These are phyloP conservation scores for Paecilomyces sp. DNA, from an alignment of 2,329 filamentous ascomycete genomes.

Conservation along the genomic window DNA sequence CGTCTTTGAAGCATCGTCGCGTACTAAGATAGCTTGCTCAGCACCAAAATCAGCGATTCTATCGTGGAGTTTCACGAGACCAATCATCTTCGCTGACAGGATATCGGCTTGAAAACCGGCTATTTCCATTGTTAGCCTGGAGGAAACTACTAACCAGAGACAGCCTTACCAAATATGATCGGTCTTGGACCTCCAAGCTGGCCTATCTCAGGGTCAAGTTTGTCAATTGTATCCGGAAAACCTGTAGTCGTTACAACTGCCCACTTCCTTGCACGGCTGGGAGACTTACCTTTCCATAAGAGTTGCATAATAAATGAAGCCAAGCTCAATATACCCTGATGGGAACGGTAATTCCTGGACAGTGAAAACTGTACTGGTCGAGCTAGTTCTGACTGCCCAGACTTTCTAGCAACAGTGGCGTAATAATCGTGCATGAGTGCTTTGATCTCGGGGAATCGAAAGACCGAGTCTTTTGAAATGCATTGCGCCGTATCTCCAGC, in stretches of 20 bases:
- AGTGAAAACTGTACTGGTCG: slow-evolving; percentile 19
- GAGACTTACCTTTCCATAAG: slow-evolving; percentile 16
- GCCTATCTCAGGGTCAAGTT: slow-evolving; percentile 21
- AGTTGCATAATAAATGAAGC: slow-evolving; percentile 23
- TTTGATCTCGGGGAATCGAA: slow-evolving; percentile 25
- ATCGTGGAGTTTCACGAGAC: slow-evolving; percentile 12
- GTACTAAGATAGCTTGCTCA: slow-evolving; percentile 27
- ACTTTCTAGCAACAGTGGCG: slow-evolving; percentile 4
- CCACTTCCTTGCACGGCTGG: too few species aligned
- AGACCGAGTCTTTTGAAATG: slow-evolving; percentile 27
- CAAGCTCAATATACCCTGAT: slow-evolving; percentile 25
- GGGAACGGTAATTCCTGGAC: slow-evolving; percentile 24
- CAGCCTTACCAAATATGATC: slow-evolving; percentile 11
- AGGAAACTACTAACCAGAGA: slow-evolving; percentile 2
- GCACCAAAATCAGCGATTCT: slow-evolving; percentile 20
- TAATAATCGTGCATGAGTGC: slow-evolving; percentile 21
- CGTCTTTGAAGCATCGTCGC: slow-evolving; percentile 20
- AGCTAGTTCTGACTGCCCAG: slow-evolving; percentile 6
- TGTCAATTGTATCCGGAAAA: slow-evolving; percentile 23
- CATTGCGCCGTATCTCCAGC: slow-evolving; percentile 27
- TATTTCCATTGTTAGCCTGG: slow-evolving; percentile 3
- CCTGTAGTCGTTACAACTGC: slow-evolving; percentile 4
- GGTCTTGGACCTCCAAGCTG: slow-evolving; percentile 17
- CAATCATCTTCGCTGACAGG: slow-evolving; percentile 15
- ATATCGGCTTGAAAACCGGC: slow-evolving; percentile 11